Conservation (phyloP, 768 basidiomycete genomes). For the Xanthoconium stramineum region DNA sequence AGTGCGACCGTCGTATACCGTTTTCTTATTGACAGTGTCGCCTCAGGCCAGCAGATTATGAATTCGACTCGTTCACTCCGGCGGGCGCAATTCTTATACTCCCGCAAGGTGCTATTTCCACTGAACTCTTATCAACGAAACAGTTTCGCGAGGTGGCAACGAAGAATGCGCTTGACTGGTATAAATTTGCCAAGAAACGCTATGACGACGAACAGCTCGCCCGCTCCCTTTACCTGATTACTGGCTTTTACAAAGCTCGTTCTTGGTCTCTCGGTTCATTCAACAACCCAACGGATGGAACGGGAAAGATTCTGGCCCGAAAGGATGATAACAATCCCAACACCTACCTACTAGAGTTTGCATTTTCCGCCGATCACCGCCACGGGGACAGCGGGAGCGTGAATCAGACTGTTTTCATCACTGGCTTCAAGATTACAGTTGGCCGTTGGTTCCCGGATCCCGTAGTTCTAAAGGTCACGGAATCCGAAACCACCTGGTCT, state of each 20-base stretch:
- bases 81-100: neutral
- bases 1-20: neutral
- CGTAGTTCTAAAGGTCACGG: neutral
- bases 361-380: neutral
- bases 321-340: neutral
- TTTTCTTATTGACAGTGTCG: neutral
- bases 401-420: constrained; percentile 2
- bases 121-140: neutral
- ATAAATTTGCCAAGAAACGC: neutral
- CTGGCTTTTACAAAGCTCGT: neutral
- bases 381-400: neutral
- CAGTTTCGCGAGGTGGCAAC: neutral
- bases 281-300: neutral
- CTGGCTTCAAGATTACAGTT: neutral
- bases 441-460: neutral
- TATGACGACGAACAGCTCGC: neutral
- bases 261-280: constrained; percentile 1
- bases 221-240: constrained; percentile 1
- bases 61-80: neutral
- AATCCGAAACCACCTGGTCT: neutral
- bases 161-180: neutral
- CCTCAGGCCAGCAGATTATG: neutral
- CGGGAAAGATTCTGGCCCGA: neutral
- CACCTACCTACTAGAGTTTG: neutral
- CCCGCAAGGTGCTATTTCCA: neutral